Percentiles rank a stretch among this genome's conserved stretches.
These are phyloP conservation scores for Hura crepitans DNA, from an alignment of 441 rosid genomes.

Conservation along the genomic window DNA sequence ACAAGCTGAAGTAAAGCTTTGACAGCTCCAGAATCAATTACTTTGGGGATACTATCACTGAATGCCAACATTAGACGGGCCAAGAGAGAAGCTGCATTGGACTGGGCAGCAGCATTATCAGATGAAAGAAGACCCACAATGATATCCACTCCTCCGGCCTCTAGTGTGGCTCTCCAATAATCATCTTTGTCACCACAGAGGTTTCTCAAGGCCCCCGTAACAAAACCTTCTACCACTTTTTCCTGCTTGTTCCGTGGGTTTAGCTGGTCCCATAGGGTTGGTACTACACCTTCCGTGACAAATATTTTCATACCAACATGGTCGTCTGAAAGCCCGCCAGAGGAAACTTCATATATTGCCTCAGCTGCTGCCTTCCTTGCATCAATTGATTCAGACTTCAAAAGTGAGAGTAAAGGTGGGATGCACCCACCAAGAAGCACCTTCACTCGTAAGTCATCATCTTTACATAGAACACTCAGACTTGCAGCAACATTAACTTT, in stretches of 20 bases:
- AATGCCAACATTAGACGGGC: constrained; percentile 69
- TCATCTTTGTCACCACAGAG: constrained; percentile 74
- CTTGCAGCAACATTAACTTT: constrained; percentile 71
- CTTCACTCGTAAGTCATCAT: constrained; percentile 65
- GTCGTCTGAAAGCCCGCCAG: constrained; percentile 70
- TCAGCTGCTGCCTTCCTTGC: constrained; percentile 80
- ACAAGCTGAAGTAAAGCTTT: constrained; percentile 64
- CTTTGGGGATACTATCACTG: constrained; percentile 54
- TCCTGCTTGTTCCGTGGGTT: constrained; percentile 57
- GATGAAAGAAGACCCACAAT: constrained; percentile 75
- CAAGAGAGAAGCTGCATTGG: constrained; percentile 91
- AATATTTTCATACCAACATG: constrained; percentile 81
- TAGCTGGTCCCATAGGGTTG: constrained; percentile 71
- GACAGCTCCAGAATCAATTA: constrained; percentile 72
- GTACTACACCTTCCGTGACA: constrained; percentile 80
- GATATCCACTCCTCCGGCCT: constrained; percentile 71
- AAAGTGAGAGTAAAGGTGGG: constrained; percentile 75
- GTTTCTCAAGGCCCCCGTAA: constrained; percentile 82
- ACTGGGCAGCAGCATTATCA: constrained; percentile 64
- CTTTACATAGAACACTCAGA: constrained; percentile 65
- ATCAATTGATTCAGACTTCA: constrained; percentile 66
- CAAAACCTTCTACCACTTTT: constrained; percentile 68
- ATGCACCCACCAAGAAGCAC: constrained; percentile 89
- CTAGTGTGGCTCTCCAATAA: constrained; percentile 66
- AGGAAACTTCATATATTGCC: constrained; percentile 78